These are phyloP conservation scores for Gloeostereum incarnatum DNA, from an alignment of 768 basidiomycete genomes.

Conservation along the genomic window DNA sequence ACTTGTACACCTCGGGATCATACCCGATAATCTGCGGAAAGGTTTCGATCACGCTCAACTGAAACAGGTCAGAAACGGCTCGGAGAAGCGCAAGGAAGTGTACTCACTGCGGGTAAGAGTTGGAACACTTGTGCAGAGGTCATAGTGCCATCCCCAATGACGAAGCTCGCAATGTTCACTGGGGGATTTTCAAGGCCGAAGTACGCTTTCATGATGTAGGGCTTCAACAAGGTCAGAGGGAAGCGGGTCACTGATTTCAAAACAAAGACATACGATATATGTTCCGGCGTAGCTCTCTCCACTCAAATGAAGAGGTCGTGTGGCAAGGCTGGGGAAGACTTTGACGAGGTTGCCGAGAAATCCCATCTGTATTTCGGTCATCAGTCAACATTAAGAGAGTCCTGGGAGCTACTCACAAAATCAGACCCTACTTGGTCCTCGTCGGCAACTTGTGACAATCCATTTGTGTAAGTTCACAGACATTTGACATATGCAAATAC, in stretches of 20 bases:
- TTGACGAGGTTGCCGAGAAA: conserved; percentile 41
- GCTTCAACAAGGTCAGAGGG: no score
- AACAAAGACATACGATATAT: conserved; percentile 29
- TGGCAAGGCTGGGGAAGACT: conserved; percentile 42
- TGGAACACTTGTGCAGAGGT: conserved; percentile 40
- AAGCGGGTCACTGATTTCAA: no score
- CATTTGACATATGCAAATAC: neutral
- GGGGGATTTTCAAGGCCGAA: conserved; percentile 56
- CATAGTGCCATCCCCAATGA: conserved; percentile 62
- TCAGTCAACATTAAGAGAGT: no score
- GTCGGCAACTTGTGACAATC: conserved; percentile 29
- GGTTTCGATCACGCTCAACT: conserved; percentile 10
- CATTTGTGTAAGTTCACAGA: neutral
- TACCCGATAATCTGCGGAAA: conserved; percentile 1
- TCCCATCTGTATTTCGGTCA: conserved; percentile 36
- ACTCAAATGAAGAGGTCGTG: conserved; percentile 35
- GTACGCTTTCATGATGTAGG: conserved; percentile 69
- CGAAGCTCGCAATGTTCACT: conserved; percentile 57
- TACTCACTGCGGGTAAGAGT: conserved; percentile 44
- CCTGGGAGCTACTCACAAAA: conserved; percentile 1
- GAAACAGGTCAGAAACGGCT: neutral
- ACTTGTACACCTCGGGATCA: neutral
- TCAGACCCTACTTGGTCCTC: conserved; percentile 32
- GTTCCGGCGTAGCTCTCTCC: conserved; percentile 49
- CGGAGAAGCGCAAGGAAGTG: no score